These are phyloP conservation scores for Aspergillus ibericus DNA, from an alignment of 2,329 filamentous ascomycete species.

Conservation along the genomic window DNA sequence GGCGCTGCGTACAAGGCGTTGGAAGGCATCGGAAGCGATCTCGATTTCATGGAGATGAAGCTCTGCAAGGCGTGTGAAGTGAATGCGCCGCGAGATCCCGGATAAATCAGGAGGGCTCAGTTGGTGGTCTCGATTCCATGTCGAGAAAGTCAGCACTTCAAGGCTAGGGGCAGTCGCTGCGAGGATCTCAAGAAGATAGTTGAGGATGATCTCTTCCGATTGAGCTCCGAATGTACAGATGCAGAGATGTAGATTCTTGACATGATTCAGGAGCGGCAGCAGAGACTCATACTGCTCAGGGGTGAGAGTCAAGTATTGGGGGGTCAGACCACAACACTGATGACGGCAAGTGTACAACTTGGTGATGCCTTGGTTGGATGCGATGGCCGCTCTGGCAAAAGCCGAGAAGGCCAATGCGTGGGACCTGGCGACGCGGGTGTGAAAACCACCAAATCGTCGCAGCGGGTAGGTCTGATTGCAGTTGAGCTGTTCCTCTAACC, in stretches of 20 bases:
- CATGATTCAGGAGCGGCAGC: neutral
- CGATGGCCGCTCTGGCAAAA: neutral
- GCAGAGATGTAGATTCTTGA: neutral
- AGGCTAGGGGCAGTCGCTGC: neutral
- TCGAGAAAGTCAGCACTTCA: neutral
- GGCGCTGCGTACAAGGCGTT: neutral
- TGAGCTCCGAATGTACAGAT: neutral
- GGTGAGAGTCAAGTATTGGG: neutral
- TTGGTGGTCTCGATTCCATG: neutral
- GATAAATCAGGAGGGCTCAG: neutral
- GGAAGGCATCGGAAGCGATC: neutral
- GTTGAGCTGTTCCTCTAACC: too few relatives aligned
- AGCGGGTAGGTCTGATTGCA: too few relatives aligned
- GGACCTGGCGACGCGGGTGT: too few relatives aligned
- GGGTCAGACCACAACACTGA: neutral
- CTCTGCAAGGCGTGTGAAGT: neutral
- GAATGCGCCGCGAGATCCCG: neutral
- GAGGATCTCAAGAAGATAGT: neutral
- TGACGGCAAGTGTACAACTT: neutral
- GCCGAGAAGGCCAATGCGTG: neutral
- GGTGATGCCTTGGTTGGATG: neutral
- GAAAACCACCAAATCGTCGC: too few relatives aligned
- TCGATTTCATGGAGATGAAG: neutral
- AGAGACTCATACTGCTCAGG: neutral
- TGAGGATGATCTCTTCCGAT: neutral